These are phyloP conservation scores for Cercospora sp. DNA, from an alignment of 2,329 filamentous ascomycete genomes.

Conservation along the genomic window DNA sequence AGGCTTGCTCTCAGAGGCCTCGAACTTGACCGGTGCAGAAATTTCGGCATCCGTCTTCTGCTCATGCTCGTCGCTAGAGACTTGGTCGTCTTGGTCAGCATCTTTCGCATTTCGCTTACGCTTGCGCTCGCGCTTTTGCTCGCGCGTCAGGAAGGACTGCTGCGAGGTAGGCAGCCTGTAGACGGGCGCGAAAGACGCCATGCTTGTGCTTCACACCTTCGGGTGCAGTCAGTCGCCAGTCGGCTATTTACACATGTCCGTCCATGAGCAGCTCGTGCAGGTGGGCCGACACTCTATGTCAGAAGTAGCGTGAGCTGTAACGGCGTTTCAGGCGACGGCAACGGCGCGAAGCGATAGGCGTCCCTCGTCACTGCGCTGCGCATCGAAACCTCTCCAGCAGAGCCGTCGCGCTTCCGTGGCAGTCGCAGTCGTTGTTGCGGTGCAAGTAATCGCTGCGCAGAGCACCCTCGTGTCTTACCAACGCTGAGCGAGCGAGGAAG, in stretches of 20 bases:
- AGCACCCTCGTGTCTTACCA: background rate
- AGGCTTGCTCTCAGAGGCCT: conserved; percentile 13
- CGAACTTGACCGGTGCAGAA: conserved; percentile 10
- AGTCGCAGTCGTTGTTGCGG: background rate
- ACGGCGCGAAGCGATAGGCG: background rate
- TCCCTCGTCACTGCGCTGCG: background rate
- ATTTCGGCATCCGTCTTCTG: conserved; percentile 10
- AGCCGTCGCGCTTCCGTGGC: background rate
- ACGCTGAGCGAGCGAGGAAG: background rate
- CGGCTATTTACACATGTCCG: conserved; percentile 14
- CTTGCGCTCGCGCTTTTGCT: conserved; percentile 32
- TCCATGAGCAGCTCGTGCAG: conserved; percentile 1
- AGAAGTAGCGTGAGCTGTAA: conserved; percentile 2
- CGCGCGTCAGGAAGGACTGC: conserved; percentile 30
- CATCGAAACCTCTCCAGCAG: background rate
- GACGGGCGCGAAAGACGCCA: conserved; percentile 35
- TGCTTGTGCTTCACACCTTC: conserved; percentile 19
- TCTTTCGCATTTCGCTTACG: conserved; percentile 29
- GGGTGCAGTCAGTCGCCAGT: background rate
- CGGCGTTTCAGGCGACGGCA: background rate
- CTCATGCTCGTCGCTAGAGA: conserved; percentile 10
- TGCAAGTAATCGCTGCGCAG: background rate
- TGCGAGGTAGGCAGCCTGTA: conserved; percentile 30
- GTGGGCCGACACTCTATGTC: conserved; percentile 5
- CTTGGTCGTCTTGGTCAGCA: conserved; percentile 23